Evolutionary conservation across 805 yeast species (phyloP).

Genomic region (Metschnikowia sp.): DNA sequence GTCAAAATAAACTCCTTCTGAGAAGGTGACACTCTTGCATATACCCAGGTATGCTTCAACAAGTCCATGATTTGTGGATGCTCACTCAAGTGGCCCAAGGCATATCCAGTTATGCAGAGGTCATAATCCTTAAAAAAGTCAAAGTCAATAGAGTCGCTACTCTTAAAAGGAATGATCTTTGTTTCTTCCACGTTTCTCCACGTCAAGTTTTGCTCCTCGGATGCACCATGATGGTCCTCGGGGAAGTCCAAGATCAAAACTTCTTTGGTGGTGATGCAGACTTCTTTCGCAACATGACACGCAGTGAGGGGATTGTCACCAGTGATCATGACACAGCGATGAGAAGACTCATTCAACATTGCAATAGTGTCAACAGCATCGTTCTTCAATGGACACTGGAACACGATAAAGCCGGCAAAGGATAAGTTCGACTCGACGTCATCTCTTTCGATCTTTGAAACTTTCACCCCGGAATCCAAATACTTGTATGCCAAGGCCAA

Average conservation of each 20-base stretch:
- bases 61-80: slow-evolving; percentile 70
- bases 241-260: slow-evolving; percentile 84
- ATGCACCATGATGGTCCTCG: slow-evolving; percentile 56
- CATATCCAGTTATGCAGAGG: slow-evolving; percentile 91
- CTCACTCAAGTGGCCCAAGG: slow-evolving; percentile 61
- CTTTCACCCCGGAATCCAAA: slow-evolving; percentile 49
- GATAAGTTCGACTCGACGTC: slow-evolving; percentile 68
- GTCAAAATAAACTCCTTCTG: slow-evolving; percentile 91
- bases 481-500: slow-evolving; percentile 88
- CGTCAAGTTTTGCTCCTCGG: slow-evolving; percentile 53
- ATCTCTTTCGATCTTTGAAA: slow-evolving; percentile 62
- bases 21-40: slow-evolving; percentile 94
- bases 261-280: slow-evolving; percentile 78
- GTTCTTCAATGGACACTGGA: slow-evolving; percentile 93
- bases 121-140: slow-evolving; percentile 65
- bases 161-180: slow-evolving; percentile 61
- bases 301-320: slow-evolving; percentile 99
- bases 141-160: slow-evolving; percentile 53
- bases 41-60: slow-evolving; percentile 91
- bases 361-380: slow-evolving; percentile 89
- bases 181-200: slow-evolving; percentile 88
- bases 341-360: slow-evolving; percentile 93
- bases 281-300: slow-evolving; percentile 94
- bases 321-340: slow-evolving; percentile 95
- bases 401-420: slow-evolving; percentile 92